These are phyloP conservation scores for Cicer cuneatum DNA, from an alignment of 306 rosid genomes.

Conservation along the genomic window DNA sequence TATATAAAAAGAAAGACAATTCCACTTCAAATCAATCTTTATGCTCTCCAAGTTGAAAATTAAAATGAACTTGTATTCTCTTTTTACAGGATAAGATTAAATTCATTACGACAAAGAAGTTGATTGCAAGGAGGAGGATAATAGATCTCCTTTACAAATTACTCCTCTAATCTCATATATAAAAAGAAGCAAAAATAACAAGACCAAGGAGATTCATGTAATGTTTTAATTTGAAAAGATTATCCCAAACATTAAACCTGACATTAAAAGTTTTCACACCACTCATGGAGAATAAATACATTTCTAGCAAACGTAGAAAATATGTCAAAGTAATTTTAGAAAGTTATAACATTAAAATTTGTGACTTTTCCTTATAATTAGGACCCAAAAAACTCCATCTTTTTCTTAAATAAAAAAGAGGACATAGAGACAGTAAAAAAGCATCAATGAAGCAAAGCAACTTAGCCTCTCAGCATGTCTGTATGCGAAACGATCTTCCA, in stretches of 20 bases:
- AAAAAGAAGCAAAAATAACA: too few species aligned
- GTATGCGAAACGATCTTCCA: neutral
- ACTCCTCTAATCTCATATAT: too few species aligned
- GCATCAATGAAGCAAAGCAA: neutral
- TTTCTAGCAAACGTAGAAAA: neutral
- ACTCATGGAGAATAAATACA: neutral
- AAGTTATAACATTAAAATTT: neutral
- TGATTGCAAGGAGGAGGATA: neutral
- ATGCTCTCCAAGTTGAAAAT: neutral
- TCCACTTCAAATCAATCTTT: neutral
- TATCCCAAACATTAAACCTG: neutral
- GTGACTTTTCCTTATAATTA: neutral
- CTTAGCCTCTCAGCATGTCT: neutral
- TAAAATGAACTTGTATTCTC: neutral
- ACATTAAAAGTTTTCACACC: neutral
- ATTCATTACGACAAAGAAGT: slow-evolving; percentile 5
- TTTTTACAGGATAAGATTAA: neutral
- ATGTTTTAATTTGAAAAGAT: neutral
- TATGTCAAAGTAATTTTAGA: neutral
- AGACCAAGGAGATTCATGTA: too few species aligned
- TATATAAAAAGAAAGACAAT: slow-evolving; percentile 21
- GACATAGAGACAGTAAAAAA: neutral
- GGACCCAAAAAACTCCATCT: slow-evolving; percentile 1
- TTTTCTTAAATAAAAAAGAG: neutral
- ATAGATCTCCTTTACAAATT: neutral